Conservation (phyloP, 345 rosid genomes). For the Salix koriyanagi region DNA sequence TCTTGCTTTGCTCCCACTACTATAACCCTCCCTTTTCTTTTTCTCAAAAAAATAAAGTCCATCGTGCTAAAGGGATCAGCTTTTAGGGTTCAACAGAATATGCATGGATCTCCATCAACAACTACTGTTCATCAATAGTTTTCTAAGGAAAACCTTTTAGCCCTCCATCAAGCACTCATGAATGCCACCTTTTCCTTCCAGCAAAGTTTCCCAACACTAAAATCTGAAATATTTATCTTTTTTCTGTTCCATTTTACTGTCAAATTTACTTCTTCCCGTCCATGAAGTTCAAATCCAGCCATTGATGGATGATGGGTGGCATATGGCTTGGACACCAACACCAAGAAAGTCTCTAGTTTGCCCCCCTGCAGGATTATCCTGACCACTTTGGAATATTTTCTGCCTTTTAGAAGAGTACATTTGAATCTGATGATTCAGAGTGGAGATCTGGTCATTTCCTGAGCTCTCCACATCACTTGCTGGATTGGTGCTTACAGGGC, state of each 20-base stretch:
- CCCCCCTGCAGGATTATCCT: conserved; percentile 41
- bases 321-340: conserved; percentile 61
- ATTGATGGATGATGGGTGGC: conserved; percentile 57
- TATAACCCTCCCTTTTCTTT: conserved; percentile 1
- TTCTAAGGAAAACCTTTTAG: conserved; percentile 14
- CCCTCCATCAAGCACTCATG: conserved; percentile 23
- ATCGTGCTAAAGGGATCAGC: conserved; percentile 28
- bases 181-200: conserved; percentile 26
- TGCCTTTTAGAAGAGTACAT: conserved; percentile 58
- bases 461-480: conserved; percentile 17
- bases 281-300: conserved; percentile 54
- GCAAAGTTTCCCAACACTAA: conserved; percentile 29
- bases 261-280: background rate
- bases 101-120: conserved; percentile 36
- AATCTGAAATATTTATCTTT: conserved; percentile 3
- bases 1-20: conserved; percentile 39
- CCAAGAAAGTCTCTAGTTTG: conserved; percentile 93
- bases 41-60: conserved; percentile 25
- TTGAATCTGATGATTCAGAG: conserved; percentile 31
- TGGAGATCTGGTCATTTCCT: background rate
- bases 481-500: conserved; percentile 14
- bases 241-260: conserved; percentile 13
- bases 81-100: conserved; percentile 36
- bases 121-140: conserved; percentile 10
- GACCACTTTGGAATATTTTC: conserved; percentile 27